phyloP scores from a whole-genome alignment of 345 rosid genomes.

The Linum trigynum region DNA sequence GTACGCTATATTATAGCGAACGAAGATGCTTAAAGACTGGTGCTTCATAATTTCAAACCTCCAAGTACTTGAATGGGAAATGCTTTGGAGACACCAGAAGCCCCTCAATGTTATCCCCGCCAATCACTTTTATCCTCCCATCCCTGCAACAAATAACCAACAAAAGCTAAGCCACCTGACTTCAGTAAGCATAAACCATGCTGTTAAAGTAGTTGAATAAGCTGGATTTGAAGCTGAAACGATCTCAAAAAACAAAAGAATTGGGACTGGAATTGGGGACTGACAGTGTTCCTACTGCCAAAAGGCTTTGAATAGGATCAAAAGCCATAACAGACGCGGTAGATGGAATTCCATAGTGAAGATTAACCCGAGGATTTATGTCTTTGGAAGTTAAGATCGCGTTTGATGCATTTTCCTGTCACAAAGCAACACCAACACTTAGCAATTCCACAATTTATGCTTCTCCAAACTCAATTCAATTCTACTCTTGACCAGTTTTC shows the following conservation, averaged over 20 bases:
- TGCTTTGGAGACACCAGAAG: conserved; percentile 17
- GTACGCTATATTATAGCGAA: background rate
- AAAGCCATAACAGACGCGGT: conserved; percentile 22
- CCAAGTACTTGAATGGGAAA: conserved; percentile 17
- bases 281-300: conserved; percentile 25
- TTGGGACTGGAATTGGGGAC: background rate
- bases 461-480: too few species aligned
- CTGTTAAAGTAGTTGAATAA: background rate
- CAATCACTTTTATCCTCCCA: conserved; percentile 25
- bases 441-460: too few species aligned
- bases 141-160: conserved; percentile 11
- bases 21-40: background rate
- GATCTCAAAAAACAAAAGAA: background rate
- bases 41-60: conserved; percentile 13
- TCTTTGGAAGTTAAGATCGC: conserved; percentile 9
- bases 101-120: conserved; percentile 21
- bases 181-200: background rate
- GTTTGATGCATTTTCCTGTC: conserved; percentile 5
- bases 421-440: background rate
- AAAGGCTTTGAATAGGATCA: conserved; percentile 23
- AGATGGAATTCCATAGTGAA: conserved; percentile 26
- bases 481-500: background rate
- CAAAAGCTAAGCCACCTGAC: background rate
- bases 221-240: background rate
- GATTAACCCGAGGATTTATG: conserved; percentile 12